phyloP scores from a whole-genome alignment of 345 rosid genomes.

The Schrenkiella parvula region DNA sequence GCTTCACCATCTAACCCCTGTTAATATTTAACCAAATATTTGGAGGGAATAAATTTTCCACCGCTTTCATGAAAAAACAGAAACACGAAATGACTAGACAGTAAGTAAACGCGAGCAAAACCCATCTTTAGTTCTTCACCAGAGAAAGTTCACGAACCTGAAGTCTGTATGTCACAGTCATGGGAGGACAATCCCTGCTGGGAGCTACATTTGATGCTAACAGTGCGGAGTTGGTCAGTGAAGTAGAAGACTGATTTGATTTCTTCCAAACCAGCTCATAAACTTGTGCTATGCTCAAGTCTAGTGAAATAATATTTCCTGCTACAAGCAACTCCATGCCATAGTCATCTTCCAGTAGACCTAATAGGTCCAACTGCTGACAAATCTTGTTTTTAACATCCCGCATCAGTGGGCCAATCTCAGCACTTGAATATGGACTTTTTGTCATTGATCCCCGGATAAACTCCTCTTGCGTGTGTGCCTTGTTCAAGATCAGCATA shows the following conservation, averaged over 20 bases:
- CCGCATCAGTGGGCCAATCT: conserved; percentile 98
- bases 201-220: conserved; percentile 58
- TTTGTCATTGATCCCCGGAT: conserved; percentile 99
- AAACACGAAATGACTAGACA: neutral
- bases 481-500: conserved; percentile 83
- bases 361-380: conserved; percentile 82
- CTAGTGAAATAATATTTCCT: conserved; percentile 95
- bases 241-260: conserved; percentile 72
- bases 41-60: conserved; percentile 1
- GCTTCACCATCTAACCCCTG: conserved; percentile 99
- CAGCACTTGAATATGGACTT: conserved; percentile 95
- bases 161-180: conserved; percentile 96
- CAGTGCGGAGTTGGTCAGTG: conserved; percentile 53
- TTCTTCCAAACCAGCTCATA: conserved; percentile 99
- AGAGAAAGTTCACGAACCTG: conserved; percentile 58
- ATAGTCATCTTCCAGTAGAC: conserved; percentile 92
- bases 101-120: conserved; percentile 2
- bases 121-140: conserved; percentile 7
- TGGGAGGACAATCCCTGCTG: conserved; percentile 80
- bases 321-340: conserved; percentile 97
- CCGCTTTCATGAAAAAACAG: neutral
- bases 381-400: conserved; percentile 98
- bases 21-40: conserved; percentile 17
- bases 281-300: conserved; percentile 94
- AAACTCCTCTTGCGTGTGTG: conserved; percentile 96